A percentile compares a stretch with the other conserved stretches of the same genome.
phyloP scores from a whole-genome alignment of 805 yeast genomes.

The Kodamaea fukazawae region DNA sequence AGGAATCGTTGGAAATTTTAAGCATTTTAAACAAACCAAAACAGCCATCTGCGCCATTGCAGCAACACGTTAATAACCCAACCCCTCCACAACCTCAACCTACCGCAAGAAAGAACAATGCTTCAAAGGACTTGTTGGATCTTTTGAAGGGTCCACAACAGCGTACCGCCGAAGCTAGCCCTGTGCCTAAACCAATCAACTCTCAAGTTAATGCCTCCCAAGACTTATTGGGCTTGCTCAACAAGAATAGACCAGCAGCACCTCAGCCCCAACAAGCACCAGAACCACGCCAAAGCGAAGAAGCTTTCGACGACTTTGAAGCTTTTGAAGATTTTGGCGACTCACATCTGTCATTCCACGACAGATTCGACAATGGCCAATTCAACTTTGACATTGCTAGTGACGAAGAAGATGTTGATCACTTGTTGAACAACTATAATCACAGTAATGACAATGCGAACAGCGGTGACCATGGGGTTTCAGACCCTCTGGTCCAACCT shows the following conservation, averaged over 20 bases:
- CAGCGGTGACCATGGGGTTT: neutral
- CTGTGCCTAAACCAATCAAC: neutral
- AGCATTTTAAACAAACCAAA: constrained; percentile 8
- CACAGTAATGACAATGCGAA: too few species aligned
- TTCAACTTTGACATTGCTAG: constrained; percentile 31
- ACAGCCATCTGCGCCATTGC: constrained; percentile 1
- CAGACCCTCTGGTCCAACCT: constrained; percentile 1
- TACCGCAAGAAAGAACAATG: constrained; percentile 6
- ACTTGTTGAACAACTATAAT: constrained; percentile 11
- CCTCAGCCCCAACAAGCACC: neutral
- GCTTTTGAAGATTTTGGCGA: constrained; percentile 25
- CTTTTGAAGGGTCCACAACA: constrained; percentile 14
- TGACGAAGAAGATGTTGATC: constrained; percentile 33
- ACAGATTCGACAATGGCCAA: constrained; percentile 9
- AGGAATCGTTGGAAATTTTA: constrained; percentile 9
- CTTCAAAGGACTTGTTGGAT: constrained; percentile 7
- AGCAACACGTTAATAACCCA: too few species aligned
- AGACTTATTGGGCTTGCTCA: constrained; percentile 16
- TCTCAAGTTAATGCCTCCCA: constrained; percentile 4
- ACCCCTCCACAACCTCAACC: neutral
- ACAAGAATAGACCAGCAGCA: neutral
- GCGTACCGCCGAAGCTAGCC: neutral
- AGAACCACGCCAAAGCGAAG: neutral
- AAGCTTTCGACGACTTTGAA: constrained; percentile 16
- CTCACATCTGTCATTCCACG: constrained; percentile 33